Evolutionary conservation across 1,284 basidiomycete species (phyloP), one percentile per base, ranked within the genome.

Genomic region (Stygiomarasmius scandens): DNA sequence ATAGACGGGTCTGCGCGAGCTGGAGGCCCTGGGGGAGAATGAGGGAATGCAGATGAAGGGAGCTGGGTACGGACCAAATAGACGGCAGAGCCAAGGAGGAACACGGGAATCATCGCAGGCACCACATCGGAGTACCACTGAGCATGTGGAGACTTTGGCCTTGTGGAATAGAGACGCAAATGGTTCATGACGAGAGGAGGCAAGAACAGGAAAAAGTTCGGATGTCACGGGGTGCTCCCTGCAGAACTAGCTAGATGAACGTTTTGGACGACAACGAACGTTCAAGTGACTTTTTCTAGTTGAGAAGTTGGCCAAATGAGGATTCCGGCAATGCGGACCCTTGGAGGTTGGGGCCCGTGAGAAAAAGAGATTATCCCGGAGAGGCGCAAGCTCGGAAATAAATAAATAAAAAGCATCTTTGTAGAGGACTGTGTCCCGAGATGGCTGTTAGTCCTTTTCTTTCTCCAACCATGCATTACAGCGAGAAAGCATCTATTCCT

Each of bases 81-180:
- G 53, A 92, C 80, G 10, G 86, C 87, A 56, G 88, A 90, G 14
- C 89, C 90, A 24, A 92, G 77, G 50, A 92, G 73, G 49, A 86
- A 84, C 56, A 92, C 76, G 6, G 90, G 90, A 44, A 91, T 74
- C 89, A 92, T 92, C 36, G 82, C 83, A 25, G 90, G 90, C 44
- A 88, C 69, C 52, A 86, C 77, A 58, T 86, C 80, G 41, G 82
- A 74, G 69, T 92, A 92, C 77, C 85, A 85, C 61, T 77, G 75
- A 3, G 80, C 81, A 71, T 92, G 87, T 22, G 76, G 73, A 41
- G 82, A 85, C 14, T 45, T 55, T 5, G 50, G 47, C 16, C 52
- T 54, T 29, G 50, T 44, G 55, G 14, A 51, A 22, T 16, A 41
- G 34, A 24, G 38, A 5, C n/a, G 34, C 20, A 51, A 5, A 38